These are phyloP conservation scores for Eimeria sp. DNA, from an alignment of 169 alveolate species.

Conservation along the genomic window DNA sequence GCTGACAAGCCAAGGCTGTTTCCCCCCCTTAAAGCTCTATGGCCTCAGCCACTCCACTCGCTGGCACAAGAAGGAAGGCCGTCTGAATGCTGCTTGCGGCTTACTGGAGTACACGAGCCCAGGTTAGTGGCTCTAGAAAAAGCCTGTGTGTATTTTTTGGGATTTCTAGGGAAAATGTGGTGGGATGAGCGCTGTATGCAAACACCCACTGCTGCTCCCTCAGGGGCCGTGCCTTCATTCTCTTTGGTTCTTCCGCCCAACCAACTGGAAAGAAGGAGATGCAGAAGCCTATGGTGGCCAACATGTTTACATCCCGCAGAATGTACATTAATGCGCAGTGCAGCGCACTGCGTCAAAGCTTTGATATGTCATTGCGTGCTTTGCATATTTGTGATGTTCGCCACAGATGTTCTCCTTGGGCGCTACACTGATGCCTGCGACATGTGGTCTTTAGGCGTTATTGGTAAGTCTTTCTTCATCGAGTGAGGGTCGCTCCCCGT, in stretches of 20 bases:
- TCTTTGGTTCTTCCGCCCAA: background rate
- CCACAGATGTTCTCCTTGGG: slow-evolving; percentile 80
- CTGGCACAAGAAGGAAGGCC: slow-evolving; percentile 74
- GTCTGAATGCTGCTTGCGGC: slow-evolving; percentile 75
- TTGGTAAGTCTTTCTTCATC: slow-evolving; percentile 72
- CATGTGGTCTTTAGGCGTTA: slow-evolving; percentile 87
- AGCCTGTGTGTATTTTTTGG: background rate
- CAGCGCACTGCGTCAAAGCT: background rate
- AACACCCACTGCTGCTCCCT: background rate
- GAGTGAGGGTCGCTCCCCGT: slow-evolving; percentile 69
- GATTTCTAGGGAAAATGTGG: background rate
- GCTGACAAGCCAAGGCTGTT: slow-evolving; percentile 35
- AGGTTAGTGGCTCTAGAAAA: background rate
- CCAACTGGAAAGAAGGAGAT: background rate
- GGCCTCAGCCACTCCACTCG: slow-evolving; percentile 73
- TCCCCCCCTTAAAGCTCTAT: slow-evolving; percentile 37
- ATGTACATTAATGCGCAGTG: background rate
- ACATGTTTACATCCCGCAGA: background rate
- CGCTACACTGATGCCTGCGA: slow-evolving; percentile 84
- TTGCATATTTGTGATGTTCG: background rate
- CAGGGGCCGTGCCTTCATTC: too few relatives aligned
- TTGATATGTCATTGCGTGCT: background rate
- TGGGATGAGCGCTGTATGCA: too few relatives aligned
- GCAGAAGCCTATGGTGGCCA: background rate
- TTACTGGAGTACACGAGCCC: slow-evolving; percentile 60